Conservation (phyloP, 2,329 filamentous ascomycete genomes). For the Clonostachys byssicola region DNA sequence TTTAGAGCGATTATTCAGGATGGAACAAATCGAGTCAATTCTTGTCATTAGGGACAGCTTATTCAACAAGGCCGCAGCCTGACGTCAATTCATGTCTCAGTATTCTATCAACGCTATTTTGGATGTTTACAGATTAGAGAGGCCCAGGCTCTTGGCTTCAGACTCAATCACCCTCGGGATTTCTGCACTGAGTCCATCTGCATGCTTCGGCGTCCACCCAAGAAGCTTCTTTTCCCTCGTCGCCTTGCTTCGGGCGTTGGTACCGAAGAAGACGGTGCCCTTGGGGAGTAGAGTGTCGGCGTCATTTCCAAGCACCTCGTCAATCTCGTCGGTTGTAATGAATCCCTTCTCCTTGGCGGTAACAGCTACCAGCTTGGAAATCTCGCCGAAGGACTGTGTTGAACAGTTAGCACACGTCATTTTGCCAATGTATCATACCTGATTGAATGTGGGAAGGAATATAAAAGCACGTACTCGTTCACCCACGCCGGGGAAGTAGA, state of each 20-base stretch:
- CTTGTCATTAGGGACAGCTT: not conserved
- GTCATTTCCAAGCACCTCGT: slow-evolving; percentile 29
- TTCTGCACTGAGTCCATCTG: slow-evolving; percentile 40
- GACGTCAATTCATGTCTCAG: not conserved
- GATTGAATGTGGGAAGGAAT: not conserved
- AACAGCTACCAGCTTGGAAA: slow-evolving; percentile 16
- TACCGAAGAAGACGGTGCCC: slow-evolving; percentile 47
- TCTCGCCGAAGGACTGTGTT: slow-evolving; percentile 18
- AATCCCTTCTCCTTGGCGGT: slow-evolving; percentile 16
- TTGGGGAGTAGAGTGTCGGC: slow-evolving; percentile 32
- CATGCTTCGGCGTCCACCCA: slow-evolving; percentile 48
- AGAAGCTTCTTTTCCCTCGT: slow-evolving; percentile 46
- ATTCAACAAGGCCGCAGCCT: not conserved
- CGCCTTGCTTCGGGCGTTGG: slow-evolving; percentile 50
- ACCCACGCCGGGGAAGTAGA: slow-evolving; percentile 24
- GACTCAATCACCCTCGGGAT: slow-evolving; percentile 17
- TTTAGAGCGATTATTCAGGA: too few relatives aligned
- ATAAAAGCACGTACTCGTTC: slow-evolving; percentile 12
- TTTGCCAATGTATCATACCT: not conserved
- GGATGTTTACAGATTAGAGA: not conserved
- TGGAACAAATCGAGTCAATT: not conserved
- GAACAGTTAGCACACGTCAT: not conserved
- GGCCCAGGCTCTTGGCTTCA: slow-evolving; percentile 7
- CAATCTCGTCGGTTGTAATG: slow-evolving; percentile 12
- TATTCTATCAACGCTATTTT: not conserved